A percentile compares a stretch with the other conserved stretches of the same genome.
phyloP scores from a whole-genome alignment of 306 rosid species.

The Quercus suber region DNA sequence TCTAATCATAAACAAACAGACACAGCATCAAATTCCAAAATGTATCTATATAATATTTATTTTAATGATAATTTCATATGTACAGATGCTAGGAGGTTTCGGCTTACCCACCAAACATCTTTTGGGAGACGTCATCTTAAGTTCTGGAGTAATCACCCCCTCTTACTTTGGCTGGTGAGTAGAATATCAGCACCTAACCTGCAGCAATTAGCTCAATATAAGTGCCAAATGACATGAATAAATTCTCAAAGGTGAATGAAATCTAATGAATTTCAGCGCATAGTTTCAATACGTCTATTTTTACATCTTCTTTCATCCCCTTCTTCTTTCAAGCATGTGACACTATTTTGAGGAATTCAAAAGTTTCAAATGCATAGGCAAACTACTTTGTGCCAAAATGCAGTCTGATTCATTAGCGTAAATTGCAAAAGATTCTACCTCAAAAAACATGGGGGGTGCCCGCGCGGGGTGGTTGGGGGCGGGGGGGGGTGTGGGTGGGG shows the following conservation, averaged over 20 bases:
- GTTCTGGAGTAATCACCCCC: conserved; percentile 43
- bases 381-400: not conserved
- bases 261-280: not conserved
- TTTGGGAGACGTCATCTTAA: conserved; percentile 58
- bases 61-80: not conserved
- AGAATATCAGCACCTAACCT: conserved; percentile 1
- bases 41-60: not conserved
- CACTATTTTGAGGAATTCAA: too few relatives aligned
- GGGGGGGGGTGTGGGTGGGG: too few relatives aligned
- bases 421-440: not conserved
- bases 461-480: too few relatives aligned
- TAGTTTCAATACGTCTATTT: not conserved
- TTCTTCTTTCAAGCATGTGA: not conserved
- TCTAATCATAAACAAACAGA: not conserved
- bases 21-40: not conserved
- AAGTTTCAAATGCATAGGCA: too few relatives aligned
- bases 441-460: too few relatives aligned
- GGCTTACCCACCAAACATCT: conserved; percentile 40
- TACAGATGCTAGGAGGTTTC: conserved; percentile 65
- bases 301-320: not conserved
- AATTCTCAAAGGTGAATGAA: not conserved
- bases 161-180: conserved; percentile 56
- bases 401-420: not conserved
- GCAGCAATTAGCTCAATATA: not conserved
- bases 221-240: not conserved